Evolutionary conservation across 1,284 basidiomycete species (phyloP), one percentile per base, ranked within the genome.

Genomic region (Melampsora abietis-canadensis): DNA sequence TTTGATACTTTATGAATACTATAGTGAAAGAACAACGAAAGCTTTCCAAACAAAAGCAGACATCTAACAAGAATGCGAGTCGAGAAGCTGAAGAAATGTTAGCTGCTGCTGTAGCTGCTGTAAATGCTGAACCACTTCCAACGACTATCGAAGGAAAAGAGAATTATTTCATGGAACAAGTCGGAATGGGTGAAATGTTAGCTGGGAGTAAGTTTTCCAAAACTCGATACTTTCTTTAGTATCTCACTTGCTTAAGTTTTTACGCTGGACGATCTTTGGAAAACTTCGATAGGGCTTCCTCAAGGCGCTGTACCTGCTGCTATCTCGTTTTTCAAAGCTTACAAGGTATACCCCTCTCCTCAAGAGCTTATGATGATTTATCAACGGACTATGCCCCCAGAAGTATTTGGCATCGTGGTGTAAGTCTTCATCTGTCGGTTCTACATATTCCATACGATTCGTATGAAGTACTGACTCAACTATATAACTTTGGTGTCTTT

Each of bases 291-390:
- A 60, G 79, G 79, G 75, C 80, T 81, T 31, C 70, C 79, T 21
- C 74, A 79, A 59, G 78, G 78, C 72, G 77, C 80, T 63, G 76
- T 81, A 44, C 79, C 79, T 30, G 81, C 81, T 2, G 79, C 81
- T 2, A 78, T 79, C 60, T 79, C 81, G n/a, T 82, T 82, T 76
- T 80, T 80, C 77, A 78, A 78, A 76, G 81, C 80, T 40, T 77
- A 81, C 72, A 81, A 82, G 76, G 80, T 81, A 73, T 82, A 82
- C 72, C 80, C 81, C 3, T 77, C 78, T 34, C 80, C 81, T 19
- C 76, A 81, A 40, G 81, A 82, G 76, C 77, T 82, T 19, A 78
- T 82, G 76, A 79, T 79, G 78, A 82, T 82, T 77, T 81, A 81
- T 78, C 78, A 81, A 75, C 81, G 82, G 72, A 80, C 81, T 1